These are phyloP conservation scores for Henckelia pumila DNA, from an alignment of 257 asterid genomes.

Conservation along the genomic window DNA sequence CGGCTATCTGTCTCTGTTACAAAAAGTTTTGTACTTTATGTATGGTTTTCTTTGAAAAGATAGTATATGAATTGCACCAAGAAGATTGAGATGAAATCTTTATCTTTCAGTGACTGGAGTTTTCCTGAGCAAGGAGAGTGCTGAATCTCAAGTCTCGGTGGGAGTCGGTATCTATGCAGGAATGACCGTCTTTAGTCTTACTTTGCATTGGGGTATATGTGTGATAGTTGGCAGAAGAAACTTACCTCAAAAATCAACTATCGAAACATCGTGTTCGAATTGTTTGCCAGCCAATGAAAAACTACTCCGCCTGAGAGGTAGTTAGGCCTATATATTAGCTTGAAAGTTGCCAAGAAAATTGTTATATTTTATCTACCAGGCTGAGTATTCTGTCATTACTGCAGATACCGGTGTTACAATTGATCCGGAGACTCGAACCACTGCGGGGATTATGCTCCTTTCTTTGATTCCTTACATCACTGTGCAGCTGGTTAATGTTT, in stretches of 20 bases:
- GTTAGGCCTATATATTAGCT: slow-evolving; percentile 13
- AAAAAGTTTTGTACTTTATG: too few species aligned
- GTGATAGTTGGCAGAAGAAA: slow-evolving; percentile 37
- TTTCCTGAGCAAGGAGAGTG: slow-evolving; percentile 36
- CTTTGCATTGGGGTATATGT: slow-evolving; percentile 49
- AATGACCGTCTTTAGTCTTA: slow-evolving; percentile 45
- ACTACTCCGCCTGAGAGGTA: slow-evolving; percentile 25
- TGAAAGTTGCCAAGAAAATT: background rate
- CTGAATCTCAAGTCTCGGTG: slow-evolving; percentile 40
- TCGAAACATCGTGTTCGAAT: slow-evolving; percentile 7
- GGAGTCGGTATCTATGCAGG: slow-evolving; percentile 52
- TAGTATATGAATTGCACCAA: background rate
- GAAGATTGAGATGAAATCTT: background rate
- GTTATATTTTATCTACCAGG: background rate
- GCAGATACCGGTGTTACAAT: slow-evolving; percentile 43
- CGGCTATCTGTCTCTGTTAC: too few species aligned
- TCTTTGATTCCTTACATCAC: slow-evolving; percentile 49
- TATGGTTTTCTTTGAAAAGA: background rate
- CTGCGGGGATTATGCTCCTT: slow-evolving; percentile 49
- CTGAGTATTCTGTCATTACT: background rate
- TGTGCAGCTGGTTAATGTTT: slow-evolving; percentile 36
- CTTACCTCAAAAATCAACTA: slow-evolving; percentile 21
- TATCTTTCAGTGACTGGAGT: slow-evolving; percentile 39
- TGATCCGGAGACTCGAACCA: slow-evolving; percentile 37
- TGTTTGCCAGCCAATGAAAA: slow-evolving; percentile 28